Evolutionary conservation across 2,329 filamentous ascomycete genomes (phyloP), one percentile per base, ranked within the genome.

Genomic region (Emmonsia crescens): DNA sequence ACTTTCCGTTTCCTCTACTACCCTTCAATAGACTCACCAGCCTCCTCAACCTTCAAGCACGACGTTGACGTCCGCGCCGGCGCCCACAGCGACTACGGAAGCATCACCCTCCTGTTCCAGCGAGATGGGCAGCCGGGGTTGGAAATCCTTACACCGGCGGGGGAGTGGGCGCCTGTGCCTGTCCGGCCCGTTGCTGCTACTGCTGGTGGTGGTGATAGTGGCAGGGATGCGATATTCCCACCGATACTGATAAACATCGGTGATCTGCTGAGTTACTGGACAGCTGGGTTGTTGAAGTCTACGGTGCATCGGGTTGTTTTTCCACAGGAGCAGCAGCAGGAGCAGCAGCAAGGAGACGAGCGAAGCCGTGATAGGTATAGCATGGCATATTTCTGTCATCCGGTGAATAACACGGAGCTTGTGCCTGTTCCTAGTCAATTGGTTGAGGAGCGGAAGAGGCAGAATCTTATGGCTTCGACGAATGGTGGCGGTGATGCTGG

Each of bases 271-370:
- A 88, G 85, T 40, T 94, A 95, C 73, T 97, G 93, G 93, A 97
- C 94, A 0, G 88, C 89, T 66, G 91, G 92, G 0, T 75, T 96
- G 55, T 81, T 97, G 65, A 88, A 91, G 68, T 91, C 87, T 67
- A 96, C 93, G 0, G 85, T 96, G 5, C 94, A 97, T 72, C 81
- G 93, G 12, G 94, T 97, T 36, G 85, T 93, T 0, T 94, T 96
- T 66, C 80, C 82, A 1, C 68, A 72, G 33, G 75, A 76, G 0
- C 76, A 73, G 36, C 65, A 72, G 64, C 58, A 56, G 1, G 51
- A 40, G 31, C 54, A 51, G 27, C 42, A 38, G 42, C 33, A 58
- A 27, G 48, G 56, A 29, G 31, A 33, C 27, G 59, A 42, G 44
- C 44, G 33, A 64, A 66, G 73, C n/a, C 71, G 78, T 56, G 72